Evolutionary conservation across 495 filamentous ascomycete species (phyloP), one percentile per base, ranked within the genome.

Genomic region (Aspergillus leporis): DNA sequence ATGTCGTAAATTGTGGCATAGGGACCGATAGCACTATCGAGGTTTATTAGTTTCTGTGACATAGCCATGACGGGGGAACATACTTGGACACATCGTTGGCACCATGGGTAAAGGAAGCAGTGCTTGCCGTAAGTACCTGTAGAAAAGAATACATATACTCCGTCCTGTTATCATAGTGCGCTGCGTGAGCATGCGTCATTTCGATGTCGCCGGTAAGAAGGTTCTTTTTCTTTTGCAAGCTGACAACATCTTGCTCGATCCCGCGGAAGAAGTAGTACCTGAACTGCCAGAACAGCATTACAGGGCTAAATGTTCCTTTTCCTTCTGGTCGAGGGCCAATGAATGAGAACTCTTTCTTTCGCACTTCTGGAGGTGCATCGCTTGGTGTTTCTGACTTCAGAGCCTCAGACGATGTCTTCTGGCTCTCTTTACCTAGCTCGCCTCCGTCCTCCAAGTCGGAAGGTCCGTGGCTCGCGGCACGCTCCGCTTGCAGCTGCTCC

Each of bases 51-150:
- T 8, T 25, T 16, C 34, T 4, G 8, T 13, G 18, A 14, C 31
- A 50, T n/a, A 9, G 19, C 3, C 21, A 38, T 28, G 22, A 12
- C 16, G 5, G 14, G 38, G 18, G n/a, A n/a, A 50, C 58, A 4
- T 58, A 64, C 62, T 64, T 64, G 51, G 62, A 55, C n/a, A 64
- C 43, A 56, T 64, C 62, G 32, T 64, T 64, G n/a, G 62, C 62
- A 23, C 62, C 62, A 45, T 64, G 62, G 12, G 62, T 60, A 25
- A 64, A 64, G 0, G 58, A 57, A 7, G 62, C 62, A 8, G 62
- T 64, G 16, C 53, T 47, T 14, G 62, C 62, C 14, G 62, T 64
- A 34, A 64, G 18, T 0, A 64, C 54, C 40, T 64, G 62, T 3
- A 64, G 58, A 53, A 64, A 64, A 0, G 62, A 61, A 28, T 54